phyloP scores from a whole-genome alignment of 371 early-diverging fungal species.

The Sporodiniella umbellata region DNA sequence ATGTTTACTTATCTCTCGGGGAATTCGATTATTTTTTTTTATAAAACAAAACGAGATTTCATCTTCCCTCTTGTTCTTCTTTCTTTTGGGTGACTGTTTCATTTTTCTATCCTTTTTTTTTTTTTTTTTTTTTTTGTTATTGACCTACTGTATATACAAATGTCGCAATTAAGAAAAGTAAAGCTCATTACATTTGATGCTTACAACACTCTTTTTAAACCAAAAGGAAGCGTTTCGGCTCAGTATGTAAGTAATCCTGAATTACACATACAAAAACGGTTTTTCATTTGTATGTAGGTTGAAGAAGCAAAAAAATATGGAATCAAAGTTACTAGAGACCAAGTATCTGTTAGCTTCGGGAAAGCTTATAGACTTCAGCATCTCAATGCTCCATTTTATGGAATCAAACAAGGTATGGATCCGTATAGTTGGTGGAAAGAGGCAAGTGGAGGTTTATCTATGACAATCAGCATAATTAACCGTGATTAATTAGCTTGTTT shows the following conservation, averaged over 20 bases:
- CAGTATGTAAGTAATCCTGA: constrained; percentile 28
- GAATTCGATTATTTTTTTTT: too few species aligned
- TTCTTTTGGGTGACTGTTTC: neutral
- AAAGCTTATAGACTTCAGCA: constrained; percentile 30
- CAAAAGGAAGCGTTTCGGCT: constrained; percentile 27
- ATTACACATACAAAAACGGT: too few species aligned
- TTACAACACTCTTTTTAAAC: constrained; percentile 44
- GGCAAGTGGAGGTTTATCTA: constrained; percentile 1
- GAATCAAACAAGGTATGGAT: constrained; percentile 30
- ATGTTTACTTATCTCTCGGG: too few species aligned
- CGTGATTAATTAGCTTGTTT: constrained; percentile 23
- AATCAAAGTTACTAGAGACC: constrained; percentile 26
- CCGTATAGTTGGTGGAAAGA: constrained; percentile 44
- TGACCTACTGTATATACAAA: neutral
- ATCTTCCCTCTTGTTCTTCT: neutral
- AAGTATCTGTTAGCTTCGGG: constrained; percentile 35
- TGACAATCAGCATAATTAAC: neutral
- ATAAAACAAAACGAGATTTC: neutral
- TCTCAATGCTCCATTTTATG: constrained; percentile 39
- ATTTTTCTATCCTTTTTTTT: neutral
- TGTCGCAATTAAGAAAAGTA: constrained; percentile 8
- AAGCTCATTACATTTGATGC: constrained; percentile 44
- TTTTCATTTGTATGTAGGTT: constrained; percentile 18
- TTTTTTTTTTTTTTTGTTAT: neutral
- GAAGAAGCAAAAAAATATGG: constrained; percentile 38